A percentile compares a stretch with the other conserved stretches of the same genome.
phyloP scores from a whole-genome alignment of 305 asterid species.

The Solanum chacoense region DNA sequence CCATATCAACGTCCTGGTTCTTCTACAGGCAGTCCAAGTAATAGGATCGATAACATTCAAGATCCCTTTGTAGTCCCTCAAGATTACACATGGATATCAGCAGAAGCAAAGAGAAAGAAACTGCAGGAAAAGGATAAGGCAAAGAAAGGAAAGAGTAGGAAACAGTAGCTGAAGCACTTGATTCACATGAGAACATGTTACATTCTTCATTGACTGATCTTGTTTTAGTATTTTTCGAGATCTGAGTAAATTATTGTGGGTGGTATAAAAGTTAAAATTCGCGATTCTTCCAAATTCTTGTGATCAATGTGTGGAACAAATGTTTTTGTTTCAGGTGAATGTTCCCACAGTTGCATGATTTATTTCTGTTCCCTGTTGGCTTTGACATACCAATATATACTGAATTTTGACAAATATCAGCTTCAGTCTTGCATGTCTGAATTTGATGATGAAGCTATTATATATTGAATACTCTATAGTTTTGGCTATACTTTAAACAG shows the following conservation, averaged over 20 bases:
- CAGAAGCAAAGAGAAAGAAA: constrained; percentile 86
- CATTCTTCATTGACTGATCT: background rate
- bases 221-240: background rate
- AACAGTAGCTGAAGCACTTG: constrained; percentile 13
- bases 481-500: background rate
- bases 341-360: constrained; percentile 2
- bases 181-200: background rate
- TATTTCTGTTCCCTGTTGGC: background rate
- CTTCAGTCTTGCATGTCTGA: background rate
- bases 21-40: constrained; percentile 41
- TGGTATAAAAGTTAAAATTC: constrained; percentile 20
- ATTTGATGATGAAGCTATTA: background rate
- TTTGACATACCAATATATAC: background rate
- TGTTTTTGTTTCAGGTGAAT: constrained; percentile 6
- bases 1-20: constrained; percentile 57
- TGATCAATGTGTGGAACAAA: constrained; percentile 12
- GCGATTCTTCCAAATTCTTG: constrained; percentile 26
- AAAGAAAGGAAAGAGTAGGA: constrained; percentile 53
- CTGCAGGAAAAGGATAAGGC: constrained; percentile 75
- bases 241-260: constrained; percentile 19
- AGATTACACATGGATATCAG: constrained; percentile 71
- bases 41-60: constrained; percentile 52
- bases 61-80: constrained; percentile 79
- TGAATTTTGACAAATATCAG: background rate
- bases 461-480: background rate